phyloP scores from a whole-genome alignment of 179 eudicot genomes.

The Amaranthus tricolor region DNA sequence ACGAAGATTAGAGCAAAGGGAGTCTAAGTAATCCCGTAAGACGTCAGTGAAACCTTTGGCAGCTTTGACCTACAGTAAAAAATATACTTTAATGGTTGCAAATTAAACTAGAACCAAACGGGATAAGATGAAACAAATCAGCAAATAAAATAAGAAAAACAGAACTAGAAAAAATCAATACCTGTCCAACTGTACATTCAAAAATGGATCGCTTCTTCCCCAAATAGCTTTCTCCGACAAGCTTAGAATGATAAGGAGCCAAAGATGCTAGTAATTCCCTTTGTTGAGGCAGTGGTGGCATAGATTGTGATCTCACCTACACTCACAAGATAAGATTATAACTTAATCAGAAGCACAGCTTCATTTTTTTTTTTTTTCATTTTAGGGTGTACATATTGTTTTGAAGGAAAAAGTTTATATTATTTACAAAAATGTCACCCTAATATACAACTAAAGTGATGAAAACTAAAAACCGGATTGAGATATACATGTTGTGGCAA shows the following conservation, averaged over 20 bases:
- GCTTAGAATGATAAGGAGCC: slow-evolving; percentile 73
- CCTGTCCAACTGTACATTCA: slow-evolving; percentile 89
- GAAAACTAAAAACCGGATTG: too few relatives aligned
- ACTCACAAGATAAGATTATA: slow-evolving; percentile 9
- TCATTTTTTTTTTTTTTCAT: too few relatives aligned
- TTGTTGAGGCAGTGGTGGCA: slow-evolving; percentile 74
- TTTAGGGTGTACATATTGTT: too few relatives aligned
- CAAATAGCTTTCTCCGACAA: slow-evolving; percentile 88
- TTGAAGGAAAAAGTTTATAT: too few relatives aligned
- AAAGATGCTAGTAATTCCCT: slow-evolving; percentile 57
- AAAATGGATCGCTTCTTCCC: slow-evolving; percentile 69
- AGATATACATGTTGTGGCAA: too few relatives aligned
- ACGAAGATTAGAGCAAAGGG: slow-evolving; percentile 85
- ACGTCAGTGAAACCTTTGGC: slow-evolving; percentile 71
- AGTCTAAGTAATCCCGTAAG: slow-evolving; percentile 66
- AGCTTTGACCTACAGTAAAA: slow-evolving; percentile 67
- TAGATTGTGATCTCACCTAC: slow-evolving; percentile 70
- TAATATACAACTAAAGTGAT: too few relatives aligned
- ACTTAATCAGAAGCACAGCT: background rate
- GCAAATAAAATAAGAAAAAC: background rate
- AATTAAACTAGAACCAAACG: background rate
- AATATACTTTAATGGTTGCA: background rate
- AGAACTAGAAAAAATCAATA: slow-evolving; percentile 18
- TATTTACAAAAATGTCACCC: too few relatives aligned
- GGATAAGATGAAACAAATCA: background rate